A percentile compares a stretch with the other conserved stretches of the same genome.
These are phyloP conservation scores for Coriaria nepalensis DNA, from an alignment of 306 rosid species.

Conservation along the genomic window DNA sequence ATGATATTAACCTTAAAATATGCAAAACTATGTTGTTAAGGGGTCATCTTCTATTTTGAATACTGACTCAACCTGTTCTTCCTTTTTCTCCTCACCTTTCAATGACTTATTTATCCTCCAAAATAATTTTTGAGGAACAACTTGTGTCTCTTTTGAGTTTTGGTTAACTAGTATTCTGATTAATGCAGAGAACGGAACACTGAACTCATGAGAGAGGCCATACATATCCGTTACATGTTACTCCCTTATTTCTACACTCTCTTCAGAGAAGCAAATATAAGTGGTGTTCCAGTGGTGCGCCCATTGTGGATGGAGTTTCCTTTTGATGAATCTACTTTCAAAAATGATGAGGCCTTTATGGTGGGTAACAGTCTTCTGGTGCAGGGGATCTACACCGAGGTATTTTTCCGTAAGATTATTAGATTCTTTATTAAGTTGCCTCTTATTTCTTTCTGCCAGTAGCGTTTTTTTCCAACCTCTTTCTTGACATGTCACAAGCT, in stretches of 20 bases:
- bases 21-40: too few species aligned
- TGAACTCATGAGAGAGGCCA: slow-evolving; percentile 65
- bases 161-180: too few species aligned
- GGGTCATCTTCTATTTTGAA: too few species aligned
- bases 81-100: too few species aligned
- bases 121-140: too few species aligned
- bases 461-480: background rate
- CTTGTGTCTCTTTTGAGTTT: slow-evolving; percentile 3
- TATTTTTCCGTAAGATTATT: slow-evolving; percentile 14
- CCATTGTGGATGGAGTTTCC: slow-evolving; percentile 99
- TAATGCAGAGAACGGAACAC: slow-evolving; percentile 66
- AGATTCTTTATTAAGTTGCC: background rate
- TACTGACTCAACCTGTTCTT: too few species aligned
- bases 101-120: too few species aligned
- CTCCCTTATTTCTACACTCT: slow-evolving; percentile 88
- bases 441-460: slow-evolving; percentile 2
- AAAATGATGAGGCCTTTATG: slow-evolving; percentile 91
- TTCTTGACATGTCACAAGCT: slow-evolving; percentile 6
- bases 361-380: slow-evolving; percentile 84
- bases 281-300: slow-evolving; percentile 77
- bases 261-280: slow-evolving; percentile 78
- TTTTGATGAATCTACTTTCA: slow-evolving; percentile 77
- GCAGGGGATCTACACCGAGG: slow-evolving; percentile 90
- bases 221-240: slow-evolving; percentile 69
- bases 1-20: too few species aligned